Evolutionary conservation across 176 grass and related monocot species (phyloP).

Genomic region (Aegilops tauschii): DNA sequence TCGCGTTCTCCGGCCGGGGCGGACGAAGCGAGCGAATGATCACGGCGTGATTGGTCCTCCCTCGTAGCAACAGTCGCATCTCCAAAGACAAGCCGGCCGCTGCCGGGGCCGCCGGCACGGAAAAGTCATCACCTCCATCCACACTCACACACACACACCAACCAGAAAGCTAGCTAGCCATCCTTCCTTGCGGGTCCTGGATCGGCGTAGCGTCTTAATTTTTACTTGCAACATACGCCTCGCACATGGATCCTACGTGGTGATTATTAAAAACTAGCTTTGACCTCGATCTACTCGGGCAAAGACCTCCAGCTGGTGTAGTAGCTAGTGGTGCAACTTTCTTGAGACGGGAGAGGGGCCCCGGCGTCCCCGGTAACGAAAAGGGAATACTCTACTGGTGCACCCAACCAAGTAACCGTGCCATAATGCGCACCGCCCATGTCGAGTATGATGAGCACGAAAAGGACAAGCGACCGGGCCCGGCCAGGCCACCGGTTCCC

Average conservation of each 20-base stretch:
- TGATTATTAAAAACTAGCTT: not conserved
- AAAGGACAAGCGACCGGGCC: conserved; percentile 6
- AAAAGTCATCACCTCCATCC: not conserved
- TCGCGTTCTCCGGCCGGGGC: not conserved
- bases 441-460: not conserved
- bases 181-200: not conserved
- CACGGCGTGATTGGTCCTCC: conserved; percentile 23
- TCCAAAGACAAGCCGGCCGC: not conserved
- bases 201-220: not conserved
- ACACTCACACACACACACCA: not conserved
- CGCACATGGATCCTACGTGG: not conserved
- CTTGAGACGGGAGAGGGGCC: not conserved
- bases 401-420: not conserved
- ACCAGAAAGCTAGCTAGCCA: not conserved
- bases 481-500: conserved; percentile 15
- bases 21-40: not conserved
- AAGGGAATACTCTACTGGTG: not conserved
- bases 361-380: not conserved
- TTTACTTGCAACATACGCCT: not conserved
- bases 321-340: not conserved
- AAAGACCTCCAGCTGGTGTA: not conserved
- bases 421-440: conserved; percentile 22
- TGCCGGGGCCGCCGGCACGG: not conserved
- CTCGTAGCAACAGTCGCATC: too few species aligned
- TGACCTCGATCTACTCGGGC: not conserved